Conservation (phyloP, 139 green algal species). For the Dunaliella sp. region DNA sequence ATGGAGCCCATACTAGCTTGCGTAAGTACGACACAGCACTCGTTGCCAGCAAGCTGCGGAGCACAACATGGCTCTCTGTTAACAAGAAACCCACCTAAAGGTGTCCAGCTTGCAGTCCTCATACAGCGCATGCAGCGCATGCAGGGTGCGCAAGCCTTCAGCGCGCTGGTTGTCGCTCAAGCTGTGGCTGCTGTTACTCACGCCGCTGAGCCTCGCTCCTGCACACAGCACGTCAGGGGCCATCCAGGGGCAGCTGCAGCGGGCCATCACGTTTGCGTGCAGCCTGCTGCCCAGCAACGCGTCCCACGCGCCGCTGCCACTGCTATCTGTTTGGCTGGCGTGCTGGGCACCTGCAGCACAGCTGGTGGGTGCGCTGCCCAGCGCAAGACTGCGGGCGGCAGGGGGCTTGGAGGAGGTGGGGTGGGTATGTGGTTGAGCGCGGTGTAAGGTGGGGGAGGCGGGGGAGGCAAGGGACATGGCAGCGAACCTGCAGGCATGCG, state of each 20-base stretch:
- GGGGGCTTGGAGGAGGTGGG: too few relatives aligned
- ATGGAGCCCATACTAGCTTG: too few relatives aligned
- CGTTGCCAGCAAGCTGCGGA: too few relatives aligned
- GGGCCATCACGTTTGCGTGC: neutral
- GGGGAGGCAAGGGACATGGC: constrained; percentile 27
- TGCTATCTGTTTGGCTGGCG: too few relatives aligned
- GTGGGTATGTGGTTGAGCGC: neutral
- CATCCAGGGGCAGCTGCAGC: neutral
- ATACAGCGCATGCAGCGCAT: constrained; percentile 68
- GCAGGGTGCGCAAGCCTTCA: constrained; percentile 42
- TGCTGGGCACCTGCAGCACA: neutral
- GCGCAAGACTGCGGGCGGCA: too few relatives aligned
- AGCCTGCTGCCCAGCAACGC: neutral
- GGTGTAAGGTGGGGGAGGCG: neutral
- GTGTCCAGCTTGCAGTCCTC: constrained; percentile 72
- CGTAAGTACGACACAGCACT: too few relatives aligned
- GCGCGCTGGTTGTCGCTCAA: too few relatives aligned
- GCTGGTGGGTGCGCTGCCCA: too few relatives aligned
- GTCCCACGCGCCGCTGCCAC: neutral
- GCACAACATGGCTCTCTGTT: too few relatives aligned
- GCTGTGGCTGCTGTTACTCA: too few relatives aligned
- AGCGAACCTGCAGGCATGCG: constrained; percentile 23
- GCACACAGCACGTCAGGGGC: constrained; percentile 10
- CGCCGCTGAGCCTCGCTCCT: constrained; percentile 15
- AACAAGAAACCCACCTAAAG: constrained; percentile 34